Evolutionary conservation across 306 rosid species (phyloP).

Genomic region (Rosa rugosa): DNA sequence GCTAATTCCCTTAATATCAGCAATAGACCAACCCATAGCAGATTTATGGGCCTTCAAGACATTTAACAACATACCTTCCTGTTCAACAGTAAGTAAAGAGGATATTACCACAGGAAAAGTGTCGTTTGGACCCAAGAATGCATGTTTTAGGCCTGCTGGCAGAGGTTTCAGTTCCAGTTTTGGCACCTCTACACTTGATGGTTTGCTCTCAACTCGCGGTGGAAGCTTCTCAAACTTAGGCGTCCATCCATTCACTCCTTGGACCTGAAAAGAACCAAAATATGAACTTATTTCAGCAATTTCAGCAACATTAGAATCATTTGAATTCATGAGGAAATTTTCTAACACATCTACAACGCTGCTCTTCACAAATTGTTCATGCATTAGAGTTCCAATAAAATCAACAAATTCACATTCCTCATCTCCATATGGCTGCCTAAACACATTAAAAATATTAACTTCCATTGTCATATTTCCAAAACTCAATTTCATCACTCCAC

Average conservation of each 20-base stretch:
- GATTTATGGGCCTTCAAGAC: too few species aligned
- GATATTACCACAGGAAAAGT: too few species aligned
- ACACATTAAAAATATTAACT: background rate
- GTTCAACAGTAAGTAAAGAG: too few species aligned
- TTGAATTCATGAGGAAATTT: background rate
- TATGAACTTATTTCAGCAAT: background rate
- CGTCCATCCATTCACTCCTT: background rate
- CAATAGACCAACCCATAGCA: too few species aligned
- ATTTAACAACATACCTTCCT: too few species aligned
- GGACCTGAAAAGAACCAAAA: background rate
- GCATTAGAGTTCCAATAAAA: background rate
- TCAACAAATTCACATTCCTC: background rate
- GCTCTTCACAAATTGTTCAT: background rate
- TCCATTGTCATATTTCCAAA: background rate
- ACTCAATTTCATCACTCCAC: too few species aligned
- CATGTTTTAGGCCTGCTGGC: background rate
- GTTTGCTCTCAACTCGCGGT: background rate
- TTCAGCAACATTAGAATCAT: background rate
- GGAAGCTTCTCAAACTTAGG: background rate
- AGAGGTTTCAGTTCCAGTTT: background rate
- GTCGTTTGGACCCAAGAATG: background rate
- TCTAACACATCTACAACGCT: background rate
- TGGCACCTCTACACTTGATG: background rate
- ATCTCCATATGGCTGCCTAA: background rate
- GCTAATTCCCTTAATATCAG: too few species aligned